Conservation (phyloP, 257 asterid genomes). For the Fraxinus excelsior region DNA sequence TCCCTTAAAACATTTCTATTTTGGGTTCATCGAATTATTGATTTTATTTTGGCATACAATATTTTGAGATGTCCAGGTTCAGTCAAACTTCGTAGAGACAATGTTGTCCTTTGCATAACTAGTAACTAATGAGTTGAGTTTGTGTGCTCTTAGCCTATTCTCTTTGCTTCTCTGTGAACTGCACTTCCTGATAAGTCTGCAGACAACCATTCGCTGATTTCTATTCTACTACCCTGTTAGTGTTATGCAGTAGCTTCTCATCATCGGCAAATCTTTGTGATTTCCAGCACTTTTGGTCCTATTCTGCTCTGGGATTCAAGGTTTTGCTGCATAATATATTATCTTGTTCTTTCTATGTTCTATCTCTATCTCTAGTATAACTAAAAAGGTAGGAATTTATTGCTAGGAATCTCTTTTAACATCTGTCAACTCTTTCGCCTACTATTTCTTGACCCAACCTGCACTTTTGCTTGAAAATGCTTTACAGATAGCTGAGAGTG, state of each 20-base stretch:
- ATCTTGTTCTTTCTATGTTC: not conserved
- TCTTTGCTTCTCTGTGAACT: conserved; percentile 1
- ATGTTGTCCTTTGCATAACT: not conserved
- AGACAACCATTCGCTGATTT: not conserved
- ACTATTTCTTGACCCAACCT: not conserved
- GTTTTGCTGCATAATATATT: not conserved
- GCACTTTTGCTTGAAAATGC: conserved; percentile 5
- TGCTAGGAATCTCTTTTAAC: no score
- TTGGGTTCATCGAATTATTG: not conserved
- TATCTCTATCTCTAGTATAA: no score
- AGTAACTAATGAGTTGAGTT: not conserved
- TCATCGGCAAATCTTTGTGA: not conserved
- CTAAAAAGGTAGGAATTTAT: no score
- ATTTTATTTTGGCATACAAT: not conserved
- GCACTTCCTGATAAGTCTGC: not conserved
- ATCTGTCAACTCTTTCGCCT: not conserved
- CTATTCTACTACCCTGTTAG: not conserved
- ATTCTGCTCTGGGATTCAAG: not conserved
- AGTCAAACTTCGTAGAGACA: not conserved
- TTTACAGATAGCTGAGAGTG: conserved; percentile 34
- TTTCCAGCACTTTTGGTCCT: not conserved
- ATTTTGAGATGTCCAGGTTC: not conserved
- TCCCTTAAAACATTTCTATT: not conserved
- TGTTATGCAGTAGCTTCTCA: not conserved
- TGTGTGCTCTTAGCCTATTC: not conserved